These are phyloP conservation scores for Hemisphaericaspora xylanilytica DNA, from an alignment of 1,139 yeast species.

Conservation along the genomic window DNA sequence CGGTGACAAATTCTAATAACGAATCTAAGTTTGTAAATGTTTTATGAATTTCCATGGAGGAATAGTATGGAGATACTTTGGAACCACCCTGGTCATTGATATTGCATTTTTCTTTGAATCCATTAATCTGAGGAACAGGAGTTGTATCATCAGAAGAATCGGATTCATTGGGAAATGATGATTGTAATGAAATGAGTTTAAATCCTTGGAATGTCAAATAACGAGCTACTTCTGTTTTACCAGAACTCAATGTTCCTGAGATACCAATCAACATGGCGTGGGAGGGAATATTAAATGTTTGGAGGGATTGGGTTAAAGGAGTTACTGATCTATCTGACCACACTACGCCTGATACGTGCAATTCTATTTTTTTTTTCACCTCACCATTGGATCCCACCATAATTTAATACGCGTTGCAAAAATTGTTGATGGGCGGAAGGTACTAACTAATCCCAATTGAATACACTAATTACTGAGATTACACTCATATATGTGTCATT, in stretches of 20 bases:
- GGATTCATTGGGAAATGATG: background rate
- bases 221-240: slow-evolving; percentile 62
- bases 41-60: slow-evolving; percentile 16
- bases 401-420: too few species aligned
- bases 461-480: too few species aligned
- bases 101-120: slow-evolving; percentile 3
- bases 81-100: background rate
- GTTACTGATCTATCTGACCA: too few species aligned
- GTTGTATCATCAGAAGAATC: slow-evolving; percentile 6
- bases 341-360: too few species aligned
- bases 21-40: slow-evolving; percentile 37
- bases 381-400: too few species aligned
- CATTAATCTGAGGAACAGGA: slow-evolving; percentile 6
- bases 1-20: slow-evolving; percentile 64
- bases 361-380: too few species aligned
- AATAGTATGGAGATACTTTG: slow-evolving; percentile 5
- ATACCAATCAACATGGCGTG: slow-evolving; percentile 77
- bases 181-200: slow-evolving; percentile 25
- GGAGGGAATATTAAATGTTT: too few species aligned
- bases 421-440: too few species aligned
- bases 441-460: too few species aligned
- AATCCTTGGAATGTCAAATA: slow-evolving; percentile 62
- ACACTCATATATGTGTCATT: too few species aligned
- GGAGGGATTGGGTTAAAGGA: too few species aligned
- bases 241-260: slow-evolving; percentile 70